A percentile compares a stretch with the other conserved stretches of the same genome.
Conservation (phyloP, 108 stramenopile genomes). For the Poteriospumella lacustris region DNA sequence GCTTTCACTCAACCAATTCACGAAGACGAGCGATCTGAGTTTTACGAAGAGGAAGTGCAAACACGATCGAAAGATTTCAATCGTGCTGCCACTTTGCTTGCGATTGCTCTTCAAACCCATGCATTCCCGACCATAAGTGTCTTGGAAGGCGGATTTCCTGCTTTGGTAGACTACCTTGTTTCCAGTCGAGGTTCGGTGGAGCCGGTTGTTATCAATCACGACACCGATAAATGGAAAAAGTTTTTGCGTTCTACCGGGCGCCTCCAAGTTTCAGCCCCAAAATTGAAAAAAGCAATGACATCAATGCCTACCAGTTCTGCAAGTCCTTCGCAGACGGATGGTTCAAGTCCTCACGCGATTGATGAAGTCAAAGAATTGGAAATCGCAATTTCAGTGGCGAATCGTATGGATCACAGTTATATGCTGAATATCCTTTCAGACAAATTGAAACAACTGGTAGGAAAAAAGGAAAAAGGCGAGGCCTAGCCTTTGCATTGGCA, state of each 20-base stretch:
- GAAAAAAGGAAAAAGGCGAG: too few species aligned
- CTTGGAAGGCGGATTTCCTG: slow-evolving; percentile 25
- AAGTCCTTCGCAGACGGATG: too few species aligned
- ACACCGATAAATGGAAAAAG: slow-evolving; percentile 3
- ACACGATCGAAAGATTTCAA: neutral
- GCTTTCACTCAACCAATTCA: neutral
- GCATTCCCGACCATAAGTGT: neutral
- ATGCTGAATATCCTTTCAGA: too few species aligned
- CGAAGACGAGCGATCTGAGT: neutral
- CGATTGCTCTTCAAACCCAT: slow-evolving; percentile 13
- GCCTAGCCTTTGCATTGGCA: too few species aligned
- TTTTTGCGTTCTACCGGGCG: slow-evolving; percentile 6
- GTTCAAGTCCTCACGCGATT: too few species aligned
- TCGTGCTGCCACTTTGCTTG: slow-evolving; percentile 12
- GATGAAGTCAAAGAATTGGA: too few species aligned
- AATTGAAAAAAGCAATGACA: too few species aligned
- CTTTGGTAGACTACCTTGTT: neutral
- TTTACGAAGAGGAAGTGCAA: neutral
- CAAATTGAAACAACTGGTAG: too few species aligned
- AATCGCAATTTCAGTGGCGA: too few species aligned
- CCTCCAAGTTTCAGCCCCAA: too few species aligned
- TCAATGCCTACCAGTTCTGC: too few species aligned
- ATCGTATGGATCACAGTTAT: too few species aligned
- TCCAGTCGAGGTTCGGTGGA: neutral
- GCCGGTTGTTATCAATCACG: slow-evolving; percentile 26